Base-by-base conservation (phyloP, 2,329 filamentous ascomycete genomes). In the Rutstroemia sp. region DNA sequence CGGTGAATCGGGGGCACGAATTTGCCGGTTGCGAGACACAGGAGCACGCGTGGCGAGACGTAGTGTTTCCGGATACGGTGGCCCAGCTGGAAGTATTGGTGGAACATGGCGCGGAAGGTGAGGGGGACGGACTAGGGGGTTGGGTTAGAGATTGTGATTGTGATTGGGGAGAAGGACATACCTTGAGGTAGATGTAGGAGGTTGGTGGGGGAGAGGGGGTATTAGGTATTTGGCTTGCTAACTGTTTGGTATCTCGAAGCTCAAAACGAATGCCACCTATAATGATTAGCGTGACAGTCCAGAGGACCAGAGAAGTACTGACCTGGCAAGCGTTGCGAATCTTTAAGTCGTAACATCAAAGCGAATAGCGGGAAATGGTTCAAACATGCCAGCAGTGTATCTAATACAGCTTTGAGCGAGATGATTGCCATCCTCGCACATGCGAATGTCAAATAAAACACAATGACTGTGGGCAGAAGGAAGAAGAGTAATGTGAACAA, bases 351-450 rank as follows among this genome's bases (percentile, higher is more conserved):
- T 58, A 99, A 77, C 95, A 99, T 99, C 57, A 97, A 76, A 27
- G 94, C 94, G 73, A 99, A 99, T 16, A 99, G 80, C 6, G 94
- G 95, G 65, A 99, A 99, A 72, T 99, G 95, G 69, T 99, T 99
- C 57, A 99, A 74, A 72, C 89, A 96, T 45, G 94, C 95, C 63
- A 99, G 79, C 65, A 91, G 80, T 2, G 92, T 96, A 73, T 99
- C 94, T 57, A 99, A 84, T 16, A 83, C 80, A 12, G 92, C 95
- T 72, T 97, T 99, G 60, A 97, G 75, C 12, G 86, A 86, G 61
- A 99, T 99, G 64, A 97, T 97, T 61, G 86, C 83, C 88, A 99
- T 96, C 50, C 95, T 83, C 38, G 92, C 92, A 60, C 89, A 84
- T 48, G 95, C 92, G 73, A 99, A 99, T 44, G 95, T 96, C 58